Base-by-base conservation (phyloP, 176 grass and related monocot species). In the Phoenix roebelenii region DNA sequence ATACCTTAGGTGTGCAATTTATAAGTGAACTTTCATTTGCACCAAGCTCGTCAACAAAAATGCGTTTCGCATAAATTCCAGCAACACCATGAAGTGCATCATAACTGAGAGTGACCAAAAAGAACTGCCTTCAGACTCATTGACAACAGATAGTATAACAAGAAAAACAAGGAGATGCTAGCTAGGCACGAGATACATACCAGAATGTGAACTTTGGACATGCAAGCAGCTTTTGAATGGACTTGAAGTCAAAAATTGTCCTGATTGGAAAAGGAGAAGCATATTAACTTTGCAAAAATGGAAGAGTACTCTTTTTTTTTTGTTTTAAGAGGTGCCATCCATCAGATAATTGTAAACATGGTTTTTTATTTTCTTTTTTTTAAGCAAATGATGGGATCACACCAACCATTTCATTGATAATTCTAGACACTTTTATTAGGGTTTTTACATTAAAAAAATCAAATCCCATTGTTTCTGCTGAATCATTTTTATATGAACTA, bases 71-170 rank as follows among this genome's bases (percentile, higher is more conserved):
- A 39, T 97, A 97, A 75, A 50, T 75, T 69, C 93, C 87, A 85
- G 87, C 93, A 61, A 98, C 93, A 76, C 93, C 93, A 61, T 91
- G 87, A 61, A 98, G 84, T 0, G 77, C 93, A 98, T 98, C 93
- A 81, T 71, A 98, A 72, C 93, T 97, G 72, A 60, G 77, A 68
- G 20, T 18, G 5, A 58, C 19, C 19, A 63, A 72, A 76, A 20
- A 12, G 59, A 80, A 60, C 18, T 61, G 58, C 6, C 9, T 44
- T 44, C 35, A 14, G 35, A 44, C 9, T 14, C 35, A 61, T 22
- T 66, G 58, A 48, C 79, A 74, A 65, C 76, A 26, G 52, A 7
- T 4, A 51, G 50, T 15, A 2, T 10, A 29, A 5, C 55, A 49
- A 58, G 50, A 51, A 78, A 9, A 71, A 25, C 35, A 68, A 18